Percentiles rank a stretch among this genome's conserved stretches.
Evolutionary conservation across 768 basidiomycete genomes (phyloP).

Genomic region (Suillus variegatus): DNA sequence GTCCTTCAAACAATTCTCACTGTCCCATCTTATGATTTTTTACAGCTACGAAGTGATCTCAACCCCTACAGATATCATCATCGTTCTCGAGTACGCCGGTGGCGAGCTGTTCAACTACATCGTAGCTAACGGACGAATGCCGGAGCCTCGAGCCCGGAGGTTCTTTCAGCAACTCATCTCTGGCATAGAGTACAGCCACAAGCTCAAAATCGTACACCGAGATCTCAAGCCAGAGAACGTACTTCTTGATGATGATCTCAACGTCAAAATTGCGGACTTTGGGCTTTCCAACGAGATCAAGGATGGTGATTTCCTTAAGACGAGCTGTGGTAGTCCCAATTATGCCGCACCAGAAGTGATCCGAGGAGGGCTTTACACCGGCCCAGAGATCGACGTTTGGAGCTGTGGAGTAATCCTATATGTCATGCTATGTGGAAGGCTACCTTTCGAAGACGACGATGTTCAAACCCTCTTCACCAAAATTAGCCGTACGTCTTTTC

Average conservation of each 20-base stretch:
- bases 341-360: conserved; percentile 99
- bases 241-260: conserved; percentile 78
- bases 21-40: conserved; percentile 9
- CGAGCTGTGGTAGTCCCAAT: conserved; percentile 97
- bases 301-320: conserved; percentile 96
- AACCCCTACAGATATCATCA: conserved; percentile 94
- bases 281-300: conserved; percentile 94
- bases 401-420: conserved; percentile 98
- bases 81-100: conserved; percentile 95
- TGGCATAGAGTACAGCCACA: conserved; percentile 96
- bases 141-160: conserved; percentile 80
- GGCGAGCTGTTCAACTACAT: conserved; percentile 99
- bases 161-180: conserved; percentile 99
- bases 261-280: conserved; percentile 99
- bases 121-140: conserved; percentile 90
- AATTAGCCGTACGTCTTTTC: conserved; percentile 70
- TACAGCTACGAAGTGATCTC: conserved; percentile 85
- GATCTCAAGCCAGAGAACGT: conserved; percentile 98
- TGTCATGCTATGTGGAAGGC: conserved; percentile 92
- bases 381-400: conserved; percentile 99
- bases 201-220: conserved; percentile 95
- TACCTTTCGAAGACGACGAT: conserved; percentile 98
- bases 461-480: conserved; percentile 92
- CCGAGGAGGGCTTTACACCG: conserved; percentile 90
- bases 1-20: conserved; percentile 19